Evolutionary conservation across 164 flowering plant species (phyloP).

Genomic region (Nelumbo lutea): DNA sequence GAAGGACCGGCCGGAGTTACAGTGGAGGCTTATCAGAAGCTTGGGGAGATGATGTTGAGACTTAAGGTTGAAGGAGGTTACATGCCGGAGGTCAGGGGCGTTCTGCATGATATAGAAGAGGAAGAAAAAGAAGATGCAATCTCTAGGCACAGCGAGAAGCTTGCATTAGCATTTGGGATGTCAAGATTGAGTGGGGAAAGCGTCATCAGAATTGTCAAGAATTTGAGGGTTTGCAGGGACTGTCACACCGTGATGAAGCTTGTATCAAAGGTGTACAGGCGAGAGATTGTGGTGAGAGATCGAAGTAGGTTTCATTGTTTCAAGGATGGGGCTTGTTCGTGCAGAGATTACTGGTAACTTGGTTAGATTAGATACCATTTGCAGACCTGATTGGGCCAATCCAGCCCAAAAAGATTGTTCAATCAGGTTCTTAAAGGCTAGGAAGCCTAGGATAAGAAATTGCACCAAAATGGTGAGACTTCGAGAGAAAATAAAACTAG

Average conservation of each 20-base stretch:
- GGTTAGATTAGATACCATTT: no score
- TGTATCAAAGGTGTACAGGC: slow-evolving; percentile 44
- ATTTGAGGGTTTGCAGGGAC: slow-evolving; percentile 63
- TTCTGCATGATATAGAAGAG: slow-evolving; percentile 62
- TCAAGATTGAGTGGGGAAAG: slow-evolving; percentile 35
- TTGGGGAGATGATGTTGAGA: slow-evolving; percentile 46
- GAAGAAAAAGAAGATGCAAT: slow-evolving; percentile 70
- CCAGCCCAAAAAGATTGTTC: no score
- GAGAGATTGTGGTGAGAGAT: slow-evolving; percentile 61
- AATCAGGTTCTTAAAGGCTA: no score
- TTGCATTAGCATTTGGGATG: slow-evolving; percentile 71
- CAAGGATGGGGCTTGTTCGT: slow-evolving; percentile 53
- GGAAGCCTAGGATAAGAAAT: no score
- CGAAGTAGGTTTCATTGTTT: slow-evolving; percentile 63
- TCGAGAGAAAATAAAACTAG: no score
- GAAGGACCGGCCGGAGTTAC: slow-evolving; percentile 26
- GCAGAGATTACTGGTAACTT: slow-evolving; percentile 64
- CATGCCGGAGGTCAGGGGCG: slow-evolving; percentile 44
- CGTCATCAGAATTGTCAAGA: slow-evolving; percentile 56
- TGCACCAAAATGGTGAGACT: no score
- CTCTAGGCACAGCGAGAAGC: slow-evolving; percentile 61
- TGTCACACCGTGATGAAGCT: slow-evolving; percentile 65
- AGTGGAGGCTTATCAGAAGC: slow-evolving; percentile 42
- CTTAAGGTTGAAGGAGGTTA: slow-evolving; percentile 50
- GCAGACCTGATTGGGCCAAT: no score